Evolutionary conservation across 106 monocot genomes (phyloP).

Genomic region (Allium fistulosum): DNA sequence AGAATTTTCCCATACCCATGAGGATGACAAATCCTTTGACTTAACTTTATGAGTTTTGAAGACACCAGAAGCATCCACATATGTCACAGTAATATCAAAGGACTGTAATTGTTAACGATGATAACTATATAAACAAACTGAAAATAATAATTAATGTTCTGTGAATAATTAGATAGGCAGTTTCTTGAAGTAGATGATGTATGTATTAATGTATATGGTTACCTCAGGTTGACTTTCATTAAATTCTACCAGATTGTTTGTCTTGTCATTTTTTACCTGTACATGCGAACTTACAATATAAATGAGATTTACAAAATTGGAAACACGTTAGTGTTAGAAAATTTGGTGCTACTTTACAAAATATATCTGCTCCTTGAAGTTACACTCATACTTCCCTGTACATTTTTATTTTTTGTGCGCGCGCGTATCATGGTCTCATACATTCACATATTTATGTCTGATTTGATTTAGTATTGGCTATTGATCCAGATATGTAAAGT

Average conservation of each 20-base stretch:
- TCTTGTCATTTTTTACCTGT: conserved; percentile 7
- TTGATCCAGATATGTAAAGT: neutral
- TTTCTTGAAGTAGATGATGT: neutral
- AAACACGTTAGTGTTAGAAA: no score
- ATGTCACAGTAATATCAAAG: conserved; percentile 18
- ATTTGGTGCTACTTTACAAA: no score
- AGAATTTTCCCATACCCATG: conserved; percentile 23
- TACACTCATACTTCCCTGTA: no score
- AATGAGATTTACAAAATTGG: neutral
- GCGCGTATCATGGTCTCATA: no score
- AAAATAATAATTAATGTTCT: neutral
- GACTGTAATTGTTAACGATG: conserved; percentile 6
- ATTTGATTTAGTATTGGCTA: neutral
- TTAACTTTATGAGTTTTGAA: conserved; percentile 16
- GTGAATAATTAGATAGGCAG: neutral
- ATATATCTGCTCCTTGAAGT: no score
- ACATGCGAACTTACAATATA: neutral
- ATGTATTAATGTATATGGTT: neutral
- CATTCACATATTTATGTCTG: neutral
- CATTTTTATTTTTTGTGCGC: no score
- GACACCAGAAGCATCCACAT: conserved; percentile 22
- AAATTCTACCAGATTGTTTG: neutral
- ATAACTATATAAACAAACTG: neutral
- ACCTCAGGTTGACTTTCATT: neutral
- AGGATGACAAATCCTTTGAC: conserved; percentile 24